A percentile compares a stretch with the other conserved stretches of the same genome.
Evolutionary conservation across 2,329 filamentous ascomycete genomes (phyloP).

Genomic region (Paraphoma sp.): DNA sequence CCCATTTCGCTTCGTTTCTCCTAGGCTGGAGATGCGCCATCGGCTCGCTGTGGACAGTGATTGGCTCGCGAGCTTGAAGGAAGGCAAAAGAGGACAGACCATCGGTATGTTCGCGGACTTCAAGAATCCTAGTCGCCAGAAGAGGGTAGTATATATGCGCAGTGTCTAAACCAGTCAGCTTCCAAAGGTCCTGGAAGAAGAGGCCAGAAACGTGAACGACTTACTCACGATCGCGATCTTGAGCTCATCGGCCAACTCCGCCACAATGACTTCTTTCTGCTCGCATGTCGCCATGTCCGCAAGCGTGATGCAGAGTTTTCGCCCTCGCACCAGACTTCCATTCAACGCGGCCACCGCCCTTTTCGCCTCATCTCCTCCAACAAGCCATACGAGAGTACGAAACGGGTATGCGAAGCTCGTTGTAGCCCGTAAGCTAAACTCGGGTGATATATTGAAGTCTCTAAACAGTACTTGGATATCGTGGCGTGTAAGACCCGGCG

Average conservation of each 20-base stretch:
- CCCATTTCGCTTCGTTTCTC: constrained; percentile 12
- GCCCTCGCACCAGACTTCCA: constrained; percentile 4
- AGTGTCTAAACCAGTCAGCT: constrained; percentile 7
- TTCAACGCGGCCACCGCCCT: constrained; percentile 11
- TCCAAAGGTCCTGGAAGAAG: too few relatives aligned
- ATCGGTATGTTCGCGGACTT: constrained; percentile 14
- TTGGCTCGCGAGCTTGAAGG: constrained; percentile 12
- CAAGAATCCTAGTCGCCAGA: constrained; percentile 11
- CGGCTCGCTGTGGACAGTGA: constrained; percentile 1
- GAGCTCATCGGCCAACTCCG: constrained; percentile 14
- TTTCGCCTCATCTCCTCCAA: constrained; percentile 5
- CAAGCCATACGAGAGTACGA: constrained; percentile 10
- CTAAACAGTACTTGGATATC: constrained; percentile 14
- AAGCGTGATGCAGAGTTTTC: constrained; percentile 6
- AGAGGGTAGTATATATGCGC: constrained; percentile 12
- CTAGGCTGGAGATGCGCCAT: background rate
- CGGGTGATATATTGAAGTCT: constrained; percentile 10
- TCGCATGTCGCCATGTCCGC: constrained; percentile 3
- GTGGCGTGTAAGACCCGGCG: constrained; percentile 7
- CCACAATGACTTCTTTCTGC: constrained; percentile 6
- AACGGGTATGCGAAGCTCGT: constrained; percentile 14
- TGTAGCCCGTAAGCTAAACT: constrained; percentile 9
- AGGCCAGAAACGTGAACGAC: background rate
- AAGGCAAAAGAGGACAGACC: constrained; percentile 10
- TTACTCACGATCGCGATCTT: constrained; percentile 20